Evolutionary conservation across 2,329 filamentous ascomycete species (phyloP), one percentile per base, ranked within the genome.

Genomic region (Colletotrichum navitas): DNA sequence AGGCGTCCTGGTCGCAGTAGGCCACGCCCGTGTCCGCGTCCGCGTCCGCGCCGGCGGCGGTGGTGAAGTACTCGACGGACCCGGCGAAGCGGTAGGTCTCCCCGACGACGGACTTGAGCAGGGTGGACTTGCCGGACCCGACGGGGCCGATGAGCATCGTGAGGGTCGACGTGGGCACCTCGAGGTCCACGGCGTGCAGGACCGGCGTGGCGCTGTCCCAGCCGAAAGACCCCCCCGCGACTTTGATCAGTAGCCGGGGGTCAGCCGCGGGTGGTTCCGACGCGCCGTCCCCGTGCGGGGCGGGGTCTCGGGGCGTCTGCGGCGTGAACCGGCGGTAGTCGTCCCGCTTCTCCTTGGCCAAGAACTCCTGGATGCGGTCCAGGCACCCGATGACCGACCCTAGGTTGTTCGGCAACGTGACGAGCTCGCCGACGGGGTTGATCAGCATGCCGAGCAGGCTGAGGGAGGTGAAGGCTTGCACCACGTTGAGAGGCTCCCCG

Each of bases 51-150:
- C 2, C 18, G 39, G 1, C 16, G 41, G 16, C 18, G 14, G 73
- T 5, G 58, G 68, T 26, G 29, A 74, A 55, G 14, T 74, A 59
- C 1, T 72, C 18, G 4, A 77, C 64, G 14, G 65, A 24, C 63
- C 68, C 45, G 54, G 66, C 18, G 51, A 55, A 16, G 71, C 54
- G 26, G n/a, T 59, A 41, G 21, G 75, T 74, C 63, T 80, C 79
- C 6, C 79, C 78, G 0, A 81, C 76, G 0, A 83, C 64, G 14
- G 78, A 74, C 51, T 80, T 77, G 32, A 81, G 66, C 0, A 82
- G 68, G 1, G 79, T 79, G 3, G 78, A 79, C 66, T 83, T 83
- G 3, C 82, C 82, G 21, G 75, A 79, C 1, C 80, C 81, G 0
- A 83, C 69, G 21, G 68, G 49, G 2, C 68, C 68, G 1, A 67